phyloP scores from a whole-genome alignment of 2,329 filamentous ascomycete genomes.

The Fusarium veterinarium region DNA sequence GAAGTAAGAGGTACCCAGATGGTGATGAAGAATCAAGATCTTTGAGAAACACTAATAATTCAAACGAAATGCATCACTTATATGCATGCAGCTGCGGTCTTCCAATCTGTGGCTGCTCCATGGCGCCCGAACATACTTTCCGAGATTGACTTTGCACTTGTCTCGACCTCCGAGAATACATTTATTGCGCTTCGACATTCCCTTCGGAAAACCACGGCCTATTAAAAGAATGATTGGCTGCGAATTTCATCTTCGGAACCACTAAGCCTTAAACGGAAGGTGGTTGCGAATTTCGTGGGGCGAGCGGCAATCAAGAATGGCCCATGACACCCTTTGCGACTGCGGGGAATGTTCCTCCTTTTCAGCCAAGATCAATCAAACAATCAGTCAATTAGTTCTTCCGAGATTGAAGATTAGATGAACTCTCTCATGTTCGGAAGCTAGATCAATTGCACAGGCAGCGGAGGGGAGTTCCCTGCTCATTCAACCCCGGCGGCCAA shows the following conservation, averaged over 20 bases:
- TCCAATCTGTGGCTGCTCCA: accelerated
- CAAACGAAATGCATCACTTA: neutral
- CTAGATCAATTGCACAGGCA: neutral
- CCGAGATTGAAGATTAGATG: neutral
- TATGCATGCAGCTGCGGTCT: neutral
- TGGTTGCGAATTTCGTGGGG: neutral
- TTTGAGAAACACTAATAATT: neutral
- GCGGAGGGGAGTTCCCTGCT: too few relatives aligned
- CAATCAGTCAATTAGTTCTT: neutral
- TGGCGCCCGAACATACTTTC: too few relatives aligned
- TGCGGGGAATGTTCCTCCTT: neutral
- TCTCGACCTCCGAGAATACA: neutral
- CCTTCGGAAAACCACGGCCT: too few relatives aligned
- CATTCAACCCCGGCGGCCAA: too few relatives aligned
- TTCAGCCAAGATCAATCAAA: neutral
- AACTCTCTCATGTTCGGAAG: neutral
- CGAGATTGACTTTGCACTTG: neutral
- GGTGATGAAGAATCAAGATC: neutral
- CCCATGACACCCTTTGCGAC: too few relatives aligned
- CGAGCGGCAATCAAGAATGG: too few relatives aligned
- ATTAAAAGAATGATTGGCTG: neutral
- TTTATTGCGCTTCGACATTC: neutral
- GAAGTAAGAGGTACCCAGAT: accelerated
- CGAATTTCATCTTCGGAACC: accelerated
- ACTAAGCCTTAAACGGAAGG: neutral